A percentile compares a stretch with the other conserved stretches of the same genome.
phyloP scores from a whole-genome alignment of 2,329 filamentous ascomycete genomes.

The Epichloe scottii region DNA sequence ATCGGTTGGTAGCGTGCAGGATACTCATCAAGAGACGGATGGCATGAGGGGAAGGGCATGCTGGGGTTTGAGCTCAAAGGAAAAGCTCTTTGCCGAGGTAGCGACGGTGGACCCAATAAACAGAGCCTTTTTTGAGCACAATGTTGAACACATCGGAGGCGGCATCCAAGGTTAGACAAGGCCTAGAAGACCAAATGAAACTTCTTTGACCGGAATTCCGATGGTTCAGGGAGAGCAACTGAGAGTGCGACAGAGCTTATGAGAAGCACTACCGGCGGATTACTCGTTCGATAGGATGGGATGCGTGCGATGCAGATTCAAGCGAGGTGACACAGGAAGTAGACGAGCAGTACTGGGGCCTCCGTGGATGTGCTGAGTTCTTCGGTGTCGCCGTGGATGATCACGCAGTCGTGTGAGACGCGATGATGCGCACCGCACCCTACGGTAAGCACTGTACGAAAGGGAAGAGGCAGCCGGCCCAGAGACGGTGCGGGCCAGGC shows the following conservation, averaged over 20 bases:
- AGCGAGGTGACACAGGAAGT: background rate
- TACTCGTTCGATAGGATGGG: background rate
- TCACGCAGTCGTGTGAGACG: background rate
- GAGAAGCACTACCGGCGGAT: background rate
- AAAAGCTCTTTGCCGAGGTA: background rate
- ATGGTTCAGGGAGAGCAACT: background rate
- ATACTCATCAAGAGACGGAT: too few species aligned
- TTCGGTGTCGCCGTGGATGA: constrained; percentile 1
- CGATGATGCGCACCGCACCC: background rate
- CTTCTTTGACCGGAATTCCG: background rate
- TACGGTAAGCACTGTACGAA: background rate
- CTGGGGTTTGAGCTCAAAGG: background rate
- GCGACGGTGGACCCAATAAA: background rate
- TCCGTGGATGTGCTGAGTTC: background rate
- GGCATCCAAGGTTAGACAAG: background rate
- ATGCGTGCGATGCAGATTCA: background rate
- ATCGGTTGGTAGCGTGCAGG: too few species aligned
- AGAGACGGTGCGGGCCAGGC: background rate
- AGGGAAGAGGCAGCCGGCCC: background rate
- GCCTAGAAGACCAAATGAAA: background rate
- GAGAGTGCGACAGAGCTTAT: background rate
- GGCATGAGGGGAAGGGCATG: background rate
- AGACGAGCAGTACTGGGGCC: background rate
- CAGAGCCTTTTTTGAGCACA: background rate
- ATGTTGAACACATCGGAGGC: background rate